Evolutionary conservation across 1,284 basidiomycete genomes (phyloP), one percentile per base, ranked within the genome.

Genomic region (Fomitiporia mediterranea): DNA sequence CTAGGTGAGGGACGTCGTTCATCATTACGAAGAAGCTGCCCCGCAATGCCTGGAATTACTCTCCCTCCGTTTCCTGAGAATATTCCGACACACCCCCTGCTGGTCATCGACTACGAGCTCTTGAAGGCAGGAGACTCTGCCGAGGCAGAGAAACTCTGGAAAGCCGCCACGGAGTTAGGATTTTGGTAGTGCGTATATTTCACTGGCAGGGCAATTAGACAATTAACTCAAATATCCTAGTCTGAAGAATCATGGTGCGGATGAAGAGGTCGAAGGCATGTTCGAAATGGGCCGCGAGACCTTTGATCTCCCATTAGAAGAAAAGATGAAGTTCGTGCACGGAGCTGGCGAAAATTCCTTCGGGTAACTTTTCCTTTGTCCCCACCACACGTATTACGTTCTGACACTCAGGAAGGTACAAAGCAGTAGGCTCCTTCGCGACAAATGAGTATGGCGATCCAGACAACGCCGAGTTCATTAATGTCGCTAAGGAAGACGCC

Each of bases 391-490:
- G 17, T n/a, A 9, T 42, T 21, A 17, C 3, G 15, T 6, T 34
- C 5, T 44, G 8, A 38, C 0, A 37, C 17, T 19, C 30, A 15
- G 19, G 19, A 60, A 86, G 84, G 28, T 86, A 86, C 66, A 86
- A 87, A 70, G 77, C 76, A 5, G 74, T 75, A 0, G 85, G 85
- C 2, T 77, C 77, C 0, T 82, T 78, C 55, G 82, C 80, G 15
- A 78, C 83, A 3, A 82, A 88, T 63, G 77, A 80, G n/a, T 73
- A 72, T 13, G 84, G 85, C 40, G 65, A 67, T 32, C 60, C 67
- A 7, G 84, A 87, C 65, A 78, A 76, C 0, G 75, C 78, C 9
- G 83, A 87, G 63, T 86, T 85, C 67, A 70, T 87, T 59, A 86
- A 87, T 63, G 68, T 87, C 25, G 69, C 85, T 0, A 83, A 84